Evolutionary conservation across 768 basidiomycete species (phyloP), one percentile per base, ranked within the genome.

Genomic region (Boletus sp.): DNA sequence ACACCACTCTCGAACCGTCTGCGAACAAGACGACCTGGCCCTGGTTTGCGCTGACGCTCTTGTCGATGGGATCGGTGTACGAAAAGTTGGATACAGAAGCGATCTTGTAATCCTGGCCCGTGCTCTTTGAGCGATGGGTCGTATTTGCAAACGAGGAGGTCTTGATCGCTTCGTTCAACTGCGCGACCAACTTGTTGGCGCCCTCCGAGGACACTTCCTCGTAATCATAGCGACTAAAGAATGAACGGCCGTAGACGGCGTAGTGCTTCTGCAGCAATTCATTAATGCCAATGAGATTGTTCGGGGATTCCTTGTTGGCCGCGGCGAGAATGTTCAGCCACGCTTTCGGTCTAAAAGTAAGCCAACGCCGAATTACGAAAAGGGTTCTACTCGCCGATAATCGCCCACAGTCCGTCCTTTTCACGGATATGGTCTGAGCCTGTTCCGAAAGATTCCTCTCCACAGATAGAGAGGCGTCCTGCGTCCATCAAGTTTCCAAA

Each of bases 401-500:
- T 81, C 48, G 97, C 97, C 97, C 97, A 99, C 47, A 99, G 78
- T 62, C 97, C 97, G 66, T 99, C 97, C 81, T 99, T 99, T 80
- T 99, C 97, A 59, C 97, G 91, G 66, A 99, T 96, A 74, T 99
- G 97, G 75, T 99, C 97, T 14, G 96, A 98, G n/a, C 97, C 97
- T 8, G 97, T 99, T 55, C 97, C 97, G 73, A 99, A 99, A 4
- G 93, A 95, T 76, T 99, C 97, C 72, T 99, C 97, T 55, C 97
- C 97, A 67, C 97, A 99, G 70, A 99, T 98, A 49, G 96, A 98
- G 49, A 99, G 83, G 44, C 93, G 83, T 0, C 95, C 96, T 18
- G 97, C 97, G 71, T 99, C 97, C 97, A 99, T 99, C 65, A 99
- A 79, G 76, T 98, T 99, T 47, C 97, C 97, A 70, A 99, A 99